These are phyloP conservation scores for Bolboschoenoplectus hybrid DNA, from an alignment of 202 grass and related monocot species.

Conservation along the genomic window DNA sequence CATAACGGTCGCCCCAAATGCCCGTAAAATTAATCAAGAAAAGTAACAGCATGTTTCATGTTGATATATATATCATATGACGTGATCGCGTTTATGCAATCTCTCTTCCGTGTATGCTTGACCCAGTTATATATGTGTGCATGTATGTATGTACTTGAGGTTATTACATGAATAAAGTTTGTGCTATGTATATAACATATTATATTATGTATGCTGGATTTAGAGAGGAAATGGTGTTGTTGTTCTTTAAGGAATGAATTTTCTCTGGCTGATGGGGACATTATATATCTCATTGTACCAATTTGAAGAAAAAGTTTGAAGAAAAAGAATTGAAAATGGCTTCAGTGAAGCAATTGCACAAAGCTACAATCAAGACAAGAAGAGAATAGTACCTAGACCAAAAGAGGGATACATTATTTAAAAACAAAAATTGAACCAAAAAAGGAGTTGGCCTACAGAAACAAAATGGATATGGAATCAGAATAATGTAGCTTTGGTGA, in stretches of 20 bases:
- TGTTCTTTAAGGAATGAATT: not conserved
- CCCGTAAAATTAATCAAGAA: constrained; percentile 43
- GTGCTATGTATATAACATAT: not conserved
- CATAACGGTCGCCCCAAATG: constrained; percentile 69
- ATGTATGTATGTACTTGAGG: not conserved
- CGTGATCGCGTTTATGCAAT: not conserved
- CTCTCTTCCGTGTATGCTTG: not conserved
- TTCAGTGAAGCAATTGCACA: not conserved
- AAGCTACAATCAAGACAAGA: not conserved
- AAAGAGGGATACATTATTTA: not conserved
- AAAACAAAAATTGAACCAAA: not conserved
- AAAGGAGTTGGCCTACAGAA: not conserved
- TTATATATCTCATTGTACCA: not conserved
- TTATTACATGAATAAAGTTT: constrained; percentile 28
- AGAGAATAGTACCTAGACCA: not conserved
- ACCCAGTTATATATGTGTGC: not conserved
- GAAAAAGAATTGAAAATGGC: not conserved
- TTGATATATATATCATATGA: not conserved
- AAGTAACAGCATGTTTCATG: not conserved
- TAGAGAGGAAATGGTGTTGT: not conserved
- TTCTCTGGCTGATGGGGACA: not conserved
- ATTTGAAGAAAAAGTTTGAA: not conserved
- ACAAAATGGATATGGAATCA: constrained; percentile 24
- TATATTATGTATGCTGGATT: not conserved
- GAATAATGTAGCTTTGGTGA: constrained; percentile 1